phyloP scores from a whole-genome alignment of 768 basidiomycete species.

The Naganishia vishniacii region DNA sequence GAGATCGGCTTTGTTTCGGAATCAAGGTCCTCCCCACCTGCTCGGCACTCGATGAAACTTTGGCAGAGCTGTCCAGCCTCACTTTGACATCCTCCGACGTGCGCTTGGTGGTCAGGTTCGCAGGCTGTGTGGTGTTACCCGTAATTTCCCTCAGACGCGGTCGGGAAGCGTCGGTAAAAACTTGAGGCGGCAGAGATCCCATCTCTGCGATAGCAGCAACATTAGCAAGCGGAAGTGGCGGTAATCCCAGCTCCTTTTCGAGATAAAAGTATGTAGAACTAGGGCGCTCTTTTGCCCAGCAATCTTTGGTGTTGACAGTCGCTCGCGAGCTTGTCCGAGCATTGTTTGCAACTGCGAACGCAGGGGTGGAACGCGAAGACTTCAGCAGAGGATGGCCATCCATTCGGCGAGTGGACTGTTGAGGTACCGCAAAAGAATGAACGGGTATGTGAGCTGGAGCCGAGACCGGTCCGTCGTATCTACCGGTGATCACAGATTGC shows the following conservation, averaged over 20 bases:
- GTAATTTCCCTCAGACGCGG: neutral
- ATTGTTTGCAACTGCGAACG: neutral
- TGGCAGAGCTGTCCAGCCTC: too few relatives aligned
- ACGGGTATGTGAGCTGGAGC: neutral
- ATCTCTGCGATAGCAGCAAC: neutral
- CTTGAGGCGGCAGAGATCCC: neutral
- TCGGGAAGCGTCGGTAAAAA: neutral
- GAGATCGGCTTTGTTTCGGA: neutral
- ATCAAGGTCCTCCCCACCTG: neutral
- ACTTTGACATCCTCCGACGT: neutral
- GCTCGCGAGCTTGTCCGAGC: constrained; percentile 14
- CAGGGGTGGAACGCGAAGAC: constrained; percentile 16
- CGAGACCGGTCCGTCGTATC: constrained; percentile 1
- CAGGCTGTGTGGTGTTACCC: neutral
- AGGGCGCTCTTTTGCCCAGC: neutral
- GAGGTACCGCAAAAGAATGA: constrained; percentile 1
- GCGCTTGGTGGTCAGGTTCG: neutral
- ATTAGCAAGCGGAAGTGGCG: neutral
- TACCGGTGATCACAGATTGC: constrained; percentile 1
- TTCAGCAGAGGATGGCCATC: constrained; percentile 1
- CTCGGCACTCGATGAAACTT: neutral
- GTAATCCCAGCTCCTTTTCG: neutral
- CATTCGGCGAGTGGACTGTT: constrained; percentile 6
- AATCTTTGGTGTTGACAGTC: neutral
- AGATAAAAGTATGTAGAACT: constrained; percentile 12